Conservation (phyloP, 768 basidiomycete genomes). For the Termitomyces sp. region DNA sequence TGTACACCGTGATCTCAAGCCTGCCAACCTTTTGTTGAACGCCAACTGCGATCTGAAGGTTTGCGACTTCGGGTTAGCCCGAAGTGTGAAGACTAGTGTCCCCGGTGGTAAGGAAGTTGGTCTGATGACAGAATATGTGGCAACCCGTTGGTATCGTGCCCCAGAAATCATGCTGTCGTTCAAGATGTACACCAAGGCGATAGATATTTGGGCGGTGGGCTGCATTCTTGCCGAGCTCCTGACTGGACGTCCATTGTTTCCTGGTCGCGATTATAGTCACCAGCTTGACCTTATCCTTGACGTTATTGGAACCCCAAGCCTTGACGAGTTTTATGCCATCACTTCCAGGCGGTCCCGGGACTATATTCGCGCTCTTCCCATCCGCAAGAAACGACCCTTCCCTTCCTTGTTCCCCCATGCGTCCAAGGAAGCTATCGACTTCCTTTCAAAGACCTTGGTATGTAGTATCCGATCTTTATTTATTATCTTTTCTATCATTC, state of each 20-base stretch:
- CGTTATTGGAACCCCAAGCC: conserved; percentile 91
- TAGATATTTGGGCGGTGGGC: conserved; percentile 84
- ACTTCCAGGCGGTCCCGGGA: conserved; percentile 89
- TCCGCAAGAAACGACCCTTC: conserved; percentile 84
- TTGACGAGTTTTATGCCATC: conserved; percentile 98
- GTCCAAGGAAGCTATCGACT: conserved; percentile 63
- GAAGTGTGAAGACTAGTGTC: conserved; percentile 80
- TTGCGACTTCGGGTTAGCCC: conserved; percentile 90
- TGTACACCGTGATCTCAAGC: conserved; percentile 95
- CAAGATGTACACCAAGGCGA: conserved; percentile 98
- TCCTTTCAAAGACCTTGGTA: conserved; percentile 77
- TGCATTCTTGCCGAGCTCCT: conserved; percentile 94
- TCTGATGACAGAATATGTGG: conserved; percentile 97
- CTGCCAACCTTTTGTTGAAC: conserved; percentile 91
- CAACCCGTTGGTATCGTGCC: conserved; percentile 97
- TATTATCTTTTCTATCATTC: neutral
- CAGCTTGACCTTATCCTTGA: conserved; percentile 95
- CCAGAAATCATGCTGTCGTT: conserved; percentile 99
- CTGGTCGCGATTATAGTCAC: conserved; percentile 94
- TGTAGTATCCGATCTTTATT: conserved; percentile 6
- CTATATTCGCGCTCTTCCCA: conserved; percentile 92
- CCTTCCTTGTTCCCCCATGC: conserved; percentile 86
- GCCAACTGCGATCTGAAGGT: conserved; percentile 96
- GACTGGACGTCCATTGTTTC: conserved; percentile 92
- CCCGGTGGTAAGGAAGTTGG: conserved; percentile 79